Percentiles rank a stretch among this genome's conserved stretches.
Evolutionary conservation across 495 filamentous ascomycete genomes (phyloP).

Genomic region (Usnea hakonensis): DNA sequence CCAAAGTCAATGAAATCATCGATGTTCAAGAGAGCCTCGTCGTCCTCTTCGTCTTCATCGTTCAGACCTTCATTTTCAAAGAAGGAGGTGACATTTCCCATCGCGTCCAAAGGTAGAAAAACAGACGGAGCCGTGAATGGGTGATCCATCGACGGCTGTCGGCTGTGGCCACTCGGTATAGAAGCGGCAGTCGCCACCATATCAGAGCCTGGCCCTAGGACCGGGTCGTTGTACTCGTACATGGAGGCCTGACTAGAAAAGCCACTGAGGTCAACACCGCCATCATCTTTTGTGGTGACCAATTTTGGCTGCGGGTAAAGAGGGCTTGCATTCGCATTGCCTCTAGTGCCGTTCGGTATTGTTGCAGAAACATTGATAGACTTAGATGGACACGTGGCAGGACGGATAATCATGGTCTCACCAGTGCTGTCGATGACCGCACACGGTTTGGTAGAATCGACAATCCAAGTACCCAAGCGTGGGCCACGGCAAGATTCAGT

Average conservation of each 20-base stretch:
- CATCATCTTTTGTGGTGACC: constrained; percentile 40
- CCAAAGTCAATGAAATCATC: constrained; percentile 69
- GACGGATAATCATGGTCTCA: constrained; percentile 63
- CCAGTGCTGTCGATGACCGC: constrained; percentile 63
- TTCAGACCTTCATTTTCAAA: constrained; percentile 42
- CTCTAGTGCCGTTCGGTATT: constrained; percentile 41
- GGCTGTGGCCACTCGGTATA: constrained; percentile 36
- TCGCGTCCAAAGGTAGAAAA: constrained; percentile 61
- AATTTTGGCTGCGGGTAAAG: constrained; percentile 7
- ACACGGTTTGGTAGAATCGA: constrained; percentile 59
- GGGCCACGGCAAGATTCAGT: constrained; percentile 48
- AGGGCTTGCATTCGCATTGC: constrained; percentile 48
- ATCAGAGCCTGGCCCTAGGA: constrained; percentile 60
- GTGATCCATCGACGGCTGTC: constrained; percentile 54
- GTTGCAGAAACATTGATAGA: constrained; percentile 9
- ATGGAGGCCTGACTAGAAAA: constrained; percentile 32
- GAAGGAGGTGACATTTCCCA: constrained; percentile 47
- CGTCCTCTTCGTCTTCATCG: constrained; percentile 52
- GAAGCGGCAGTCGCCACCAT: constrained; percentile 66
- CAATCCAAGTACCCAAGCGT: constrained; percentile 46
- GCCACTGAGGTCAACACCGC: constrained; percentile 43
- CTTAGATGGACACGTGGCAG: constrained; percentile 31
- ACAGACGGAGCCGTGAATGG: constrained; percentile 67
- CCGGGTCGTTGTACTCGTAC: constrained; percentile 42
- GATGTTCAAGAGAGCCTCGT: constrained; percentile 56